Percentiles rank a stretch among this genome's conserved stretches.
These are phyloP conservation scores for Sporisorium graminicola DNA, from an alignment of 1,284 basidiomycete species.

Conservation along the genomic window DNA sequence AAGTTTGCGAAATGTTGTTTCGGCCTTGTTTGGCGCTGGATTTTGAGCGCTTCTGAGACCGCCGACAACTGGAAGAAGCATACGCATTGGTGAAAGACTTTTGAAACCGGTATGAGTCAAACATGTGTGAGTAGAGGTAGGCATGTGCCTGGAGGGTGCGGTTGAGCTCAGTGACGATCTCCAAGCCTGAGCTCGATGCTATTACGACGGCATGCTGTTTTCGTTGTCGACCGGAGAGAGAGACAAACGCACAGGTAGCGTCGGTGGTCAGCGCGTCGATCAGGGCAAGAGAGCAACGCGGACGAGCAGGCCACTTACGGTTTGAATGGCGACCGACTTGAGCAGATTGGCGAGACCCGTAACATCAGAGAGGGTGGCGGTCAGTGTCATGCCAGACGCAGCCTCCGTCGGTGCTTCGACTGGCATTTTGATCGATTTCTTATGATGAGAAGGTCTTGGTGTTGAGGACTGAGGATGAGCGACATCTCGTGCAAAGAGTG, in stretches of 20 bases:
- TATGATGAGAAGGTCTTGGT: neutral
- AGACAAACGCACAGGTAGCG: neutral
- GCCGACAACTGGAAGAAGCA: neutral
- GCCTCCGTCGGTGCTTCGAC: neutral
- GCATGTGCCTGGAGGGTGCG: constrained; percentile 83
- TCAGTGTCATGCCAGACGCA: constrained; percentile 14
- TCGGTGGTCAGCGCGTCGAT: neutral
- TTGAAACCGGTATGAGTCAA: constrained; percentile 80
- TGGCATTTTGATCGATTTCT: constrained; percentile 11
- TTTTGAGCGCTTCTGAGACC: constrained; percentile 19
- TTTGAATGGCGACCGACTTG: constrained; percentile 44
- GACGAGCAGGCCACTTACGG: constrained; percentile 11
- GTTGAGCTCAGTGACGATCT: constrained; percentile 88
- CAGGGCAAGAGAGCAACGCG: neutral
- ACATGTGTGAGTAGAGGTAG: constrained; percentile 83
- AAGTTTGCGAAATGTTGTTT: neutral
- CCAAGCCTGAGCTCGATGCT: constrained; percentile 79
- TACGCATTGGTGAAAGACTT: constrained; percentile 59
- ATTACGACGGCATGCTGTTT: constrained; percentile 76
- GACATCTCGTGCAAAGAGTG: neutral
- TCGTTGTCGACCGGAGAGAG: too few relatives aligned
- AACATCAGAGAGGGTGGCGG: constrained; percentile 46
- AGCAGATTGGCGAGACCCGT: constrained; percentile 46
- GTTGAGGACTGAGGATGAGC: neutral
- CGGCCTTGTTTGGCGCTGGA: neutral